Conservation (phyloP, 2,329 filamentous ascomycete genomes). For the Aspergillus ruber region DNA sequence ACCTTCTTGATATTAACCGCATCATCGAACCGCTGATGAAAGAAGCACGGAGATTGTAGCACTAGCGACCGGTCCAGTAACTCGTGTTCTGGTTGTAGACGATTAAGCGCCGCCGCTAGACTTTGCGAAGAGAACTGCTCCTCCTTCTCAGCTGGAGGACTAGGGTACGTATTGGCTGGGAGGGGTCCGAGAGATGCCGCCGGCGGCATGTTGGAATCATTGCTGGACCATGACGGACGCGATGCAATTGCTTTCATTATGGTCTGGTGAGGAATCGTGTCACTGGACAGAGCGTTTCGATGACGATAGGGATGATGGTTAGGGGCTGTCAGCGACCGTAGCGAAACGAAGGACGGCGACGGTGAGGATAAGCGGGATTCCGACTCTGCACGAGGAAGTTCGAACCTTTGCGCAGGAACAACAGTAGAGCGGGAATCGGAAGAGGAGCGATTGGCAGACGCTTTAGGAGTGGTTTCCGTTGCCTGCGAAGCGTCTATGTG, state of each 20-base stretch:
- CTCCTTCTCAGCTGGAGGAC: conserved; percentile 19
- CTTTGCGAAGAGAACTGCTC: conserved; percentile 48
- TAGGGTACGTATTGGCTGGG: conserved; percentile 28
- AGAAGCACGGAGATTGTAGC: conserved; percentile 91
- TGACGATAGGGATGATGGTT: conserved; percentile 28
- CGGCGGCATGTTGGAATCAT: conserved; percentile 52
- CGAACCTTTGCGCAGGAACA: conserved; percentile 10
- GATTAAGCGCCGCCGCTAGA: conserved; percentile 55
- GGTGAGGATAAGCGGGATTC: conserved; percentile 14
- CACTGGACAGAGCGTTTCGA: conserved; percentile 53
- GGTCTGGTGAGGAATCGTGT: conserved; percentile 68
- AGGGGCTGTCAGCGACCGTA: conserved; percentile 21
- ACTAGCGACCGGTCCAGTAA: conserved; percentile 50
- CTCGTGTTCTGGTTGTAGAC: conserved; percentile 37
- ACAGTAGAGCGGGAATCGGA: background rate
- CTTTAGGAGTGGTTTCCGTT: conserved; percentile 10
- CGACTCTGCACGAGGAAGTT: conserved; percentile 19
- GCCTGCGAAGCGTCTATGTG: conserved; percentile 39
- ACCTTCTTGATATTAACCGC: conserved; percentile 93
- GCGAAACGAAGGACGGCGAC: conserved; percentile 25
- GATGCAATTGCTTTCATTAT: conserved; percentile 77
- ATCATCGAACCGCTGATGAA: conserved; percentile 94
- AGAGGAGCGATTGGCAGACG: background rate
- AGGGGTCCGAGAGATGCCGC: conserved; percentile 59
- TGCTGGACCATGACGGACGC: conserved; percentile 47